These are phyloP conservation scores for Linaria vulgaris DNA, from an alignment of 257 asterid genomes.

Conservation along the genomic window DNA sequence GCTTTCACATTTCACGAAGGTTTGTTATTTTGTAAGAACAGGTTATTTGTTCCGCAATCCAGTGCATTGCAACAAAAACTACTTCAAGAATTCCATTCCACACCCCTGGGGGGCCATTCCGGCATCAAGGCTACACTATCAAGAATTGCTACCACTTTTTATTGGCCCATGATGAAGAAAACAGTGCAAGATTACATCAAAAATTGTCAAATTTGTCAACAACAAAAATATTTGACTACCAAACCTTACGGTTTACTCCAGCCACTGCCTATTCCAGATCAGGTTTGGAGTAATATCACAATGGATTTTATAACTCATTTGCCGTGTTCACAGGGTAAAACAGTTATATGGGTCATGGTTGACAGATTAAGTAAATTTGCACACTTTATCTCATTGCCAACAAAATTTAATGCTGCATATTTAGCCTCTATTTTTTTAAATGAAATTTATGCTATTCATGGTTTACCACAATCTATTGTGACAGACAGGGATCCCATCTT, in stretches of 20 bases:
- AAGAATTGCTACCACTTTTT: not conserved
- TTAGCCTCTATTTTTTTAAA: not conserved
- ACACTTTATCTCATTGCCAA: not conserved
- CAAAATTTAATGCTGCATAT: not conserved
- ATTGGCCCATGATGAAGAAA: not conserved
- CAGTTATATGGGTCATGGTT: not conserved
- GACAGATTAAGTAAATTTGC: not conserved
- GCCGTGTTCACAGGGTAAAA: not conserved
- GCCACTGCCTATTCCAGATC: no score
- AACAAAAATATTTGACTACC: not conserved
- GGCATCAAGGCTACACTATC: not conserved
- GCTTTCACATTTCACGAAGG: no score
- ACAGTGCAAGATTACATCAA: not conserved
- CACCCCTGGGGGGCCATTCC: not conserved
- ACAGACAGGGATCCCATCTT: not conserved
- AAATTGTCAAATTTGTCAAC: not conserved
- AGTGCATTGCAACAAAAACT: no score
- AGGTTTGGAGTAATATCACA: not conserved
- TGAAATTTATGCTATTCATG: not conserved
- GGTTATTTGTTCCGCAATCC: no score
- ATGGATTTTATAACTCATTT: not conserved
- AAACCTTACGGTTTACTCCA: not conserved
- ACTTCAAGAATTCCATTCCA: not conserved
- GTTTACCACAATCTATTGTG: not conserved
- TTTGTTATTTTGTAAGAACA: no score